Evolutionary conservation across 2,329 filamentous ascomycete genomes (phyloP).

Genomic region (Colletotrichum orbiculare): DNA sequence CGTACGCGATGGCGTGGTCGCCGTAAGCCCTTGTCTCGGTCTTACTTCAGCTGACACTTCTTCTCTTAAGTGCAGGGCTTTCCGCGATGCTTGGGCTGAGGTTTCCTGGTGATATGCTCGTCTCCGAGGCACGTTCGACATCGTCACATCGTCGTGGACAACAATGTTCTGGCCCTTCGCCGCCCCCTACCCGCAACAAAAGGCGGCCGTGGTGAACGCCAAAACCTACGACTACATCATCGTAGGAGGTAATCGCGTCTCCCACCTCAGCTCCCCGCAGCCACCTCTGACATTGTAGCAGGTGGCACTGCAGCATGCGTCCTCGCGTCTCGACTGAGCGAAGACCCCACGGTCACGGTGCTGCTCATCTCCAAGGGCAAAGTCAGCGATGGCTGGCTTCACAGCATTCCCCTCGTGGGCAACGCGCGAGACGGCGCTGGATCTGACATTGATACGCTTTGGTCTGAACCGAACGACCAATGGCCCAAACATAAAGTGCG

Average conservation of each 20-base stretch:
- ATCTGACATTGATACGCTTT: slow-evolving; percentile 42
- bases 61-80: too few species aligned
- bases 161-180: slow-evolving; percentile 44
- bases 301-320: slow-evolving; percentile 61
- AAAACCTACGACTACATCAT: slow-evolving; percentile 57
- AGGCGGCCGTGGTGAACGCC: slow-evolving; percentile 39
- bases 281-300: slow-evolving; percentile 11
- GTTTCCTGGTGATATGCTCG: too few species aligned
- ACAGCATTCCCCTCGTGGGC: slow-evolving; percentile 46
- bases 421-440: slow-evolving; percentile 40
- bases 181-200: slow-evolving; percentile 40
- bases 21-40: too few species aligned
- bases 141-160: neutral
- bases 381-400: slow-evolving; percentile 43
- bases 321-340: slow-evolving; percentile 56
- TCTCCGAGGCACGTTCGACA: neutral
- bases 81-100: too few species aligned
- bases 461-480: slow-evolving; percentile 42
- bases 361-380: slow-evolving; percentile 51
- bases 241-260: slow-evolving; percentile 49
- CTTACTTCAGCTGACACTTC: too few species aligned
- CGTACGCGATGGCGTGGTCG: too few species aligned
- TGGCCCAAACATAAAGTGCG: slow-evolving; percentile 36
- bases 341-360: slow-evolving; percentile 49
- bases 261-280: neutral